Conservation (phyloP, 1,284 basidiomycete species). For the Apiotrichum brassicae region DNA sequence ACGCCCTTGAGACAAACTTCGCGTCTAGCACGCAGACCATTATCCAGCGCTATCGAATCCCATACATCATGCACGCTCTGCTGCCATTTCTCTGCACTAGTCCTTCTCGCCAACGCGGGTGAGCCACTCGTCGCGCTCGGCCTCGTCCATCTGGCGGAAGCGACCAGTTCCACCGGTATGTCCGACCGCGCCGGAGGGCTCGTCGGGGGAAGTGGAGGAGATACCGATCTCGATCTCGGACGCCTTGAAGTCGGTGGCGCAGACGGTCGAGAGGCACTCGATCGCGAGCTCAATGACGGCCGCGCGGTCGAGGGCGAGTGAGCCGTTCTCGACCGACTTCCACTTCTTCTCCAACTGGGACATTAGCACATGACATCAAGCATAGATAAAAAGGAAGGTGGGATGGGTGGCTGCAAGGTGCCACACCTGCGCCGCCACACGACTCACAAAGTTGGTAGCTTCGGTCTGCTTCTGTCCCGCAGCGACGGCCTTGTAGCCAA, state of each 20-base stretch:
- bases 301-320: slow-evolving; percentile 60
- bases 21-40: no score
- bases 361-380: neutral
- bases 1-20: no score
- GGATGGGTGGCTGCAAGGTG: no score
- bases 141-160: slow-evolving; percentile 77
- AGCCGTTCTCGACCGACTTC: slow-evolving; percentile 81
- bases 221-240: slow-evolving; percentile 54
- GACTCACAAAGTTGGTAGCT: slow-evolving; percentile 75
- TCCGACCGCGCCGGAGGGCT: slow-evolving; percentile 41
- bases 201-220: slow-evolving; percentile 38
- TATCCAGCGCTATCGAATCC: slow-evolving; percentile 3
- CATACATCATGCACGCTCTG: slow-evolving; percentile 13
- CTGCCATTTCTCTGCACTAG: slow-evolving; percentile 42
- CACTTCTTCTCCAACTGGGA: slow-evolving; percentile 88
- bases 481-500: slow-evolving; percentile 94
- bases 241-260: slow-evolving; percentile 88
- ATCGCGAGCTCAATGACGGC: slow-evolving; percentile 93
- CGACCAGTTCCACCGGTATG: slow-evolving; percentile 53
- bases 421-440: neutral
- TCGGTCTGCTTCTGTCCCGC: slow-evolving; percentile 98
- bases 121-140: slow-evolving; percentile 77
- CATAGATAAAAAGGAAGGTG: no score
- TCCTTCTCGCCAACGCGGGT: slow-evolving; percentile 91
- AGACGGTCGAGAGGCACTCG: slow-evolving; percentile 84